These are phyloP conservation scores for Sisymbrium irio DNA, from an alignment of 345 rosid genomes.

Conservation along the genomic window DNA sequence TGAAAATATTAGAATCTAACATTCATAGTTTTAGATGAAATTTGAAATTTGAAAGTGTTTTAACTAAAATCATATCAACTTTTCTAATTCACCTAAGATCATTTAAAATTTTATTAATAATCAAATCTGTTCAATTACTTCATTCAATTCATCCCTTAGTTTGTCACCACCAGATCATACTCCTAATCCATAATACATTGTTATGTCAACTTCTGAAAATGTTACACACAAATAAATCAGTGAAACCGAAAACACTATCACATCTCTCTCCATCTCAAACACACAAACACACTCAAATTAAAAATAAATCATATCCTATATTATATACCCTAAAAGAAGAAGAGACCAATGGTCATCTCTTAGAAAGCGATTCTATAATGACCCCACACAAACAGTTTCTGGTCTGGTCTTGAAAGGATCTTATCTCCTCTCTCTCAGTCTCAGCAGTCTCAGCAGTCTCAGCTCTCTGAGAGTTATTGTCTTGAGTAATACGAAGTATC, in stretches of 20 bases:
- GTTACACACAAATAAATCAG: slow-evolving; percentile 28
- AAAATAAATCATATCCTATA: slow-evolving; percentile 13
- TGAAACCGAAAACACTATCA: slow-evolving; percentile 23
- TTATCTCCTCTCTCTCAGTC: slow-evolving; percentile 14
- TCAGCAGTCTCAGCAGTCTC: slow-evolving; percentile 12
- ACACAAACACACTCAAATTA: slow-evolving; percentile 23
- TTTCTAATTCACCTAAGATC: too few species aligned
- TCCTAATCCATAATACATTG: slow-evolving; percentile 13
- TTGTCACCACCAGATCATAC: neutral
- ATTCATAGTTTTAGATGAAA: too few species aligned
- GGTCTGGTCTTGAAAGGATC: slow-evolving; percentile 28
- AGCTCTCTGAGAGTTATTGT: slow-evolving; percentile 25
- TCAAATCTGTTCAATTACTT: too few species aligned
- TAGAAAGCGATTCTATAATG: slow-evolving; percentile 26
- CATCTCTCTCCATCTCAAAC: slow-evolving; percentile 15
- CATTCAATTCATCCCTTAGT: too few species aligned
- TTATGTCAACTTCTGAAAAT: slow-evolving; percentile 20
- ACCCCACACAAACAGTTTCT: slow-evolving; percentile 23
- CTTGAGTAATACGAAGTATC: slow-evolving; percentile 32
- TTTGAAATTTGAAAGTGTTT: too few species aligned
- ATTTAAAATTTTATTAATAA: too few species aligned
- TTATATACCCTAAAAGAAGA: slow-evolving; percentile 22
- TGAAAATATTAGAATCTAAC: too few species aligned
- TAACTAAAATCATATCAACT: too few species aligned
- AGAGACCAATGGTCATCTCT: slow-evolving; percentile 21